Conservation (phyloP, 2,329 filamentous ascomycete species). For the Beauveria rudraprayagi region DNA sequence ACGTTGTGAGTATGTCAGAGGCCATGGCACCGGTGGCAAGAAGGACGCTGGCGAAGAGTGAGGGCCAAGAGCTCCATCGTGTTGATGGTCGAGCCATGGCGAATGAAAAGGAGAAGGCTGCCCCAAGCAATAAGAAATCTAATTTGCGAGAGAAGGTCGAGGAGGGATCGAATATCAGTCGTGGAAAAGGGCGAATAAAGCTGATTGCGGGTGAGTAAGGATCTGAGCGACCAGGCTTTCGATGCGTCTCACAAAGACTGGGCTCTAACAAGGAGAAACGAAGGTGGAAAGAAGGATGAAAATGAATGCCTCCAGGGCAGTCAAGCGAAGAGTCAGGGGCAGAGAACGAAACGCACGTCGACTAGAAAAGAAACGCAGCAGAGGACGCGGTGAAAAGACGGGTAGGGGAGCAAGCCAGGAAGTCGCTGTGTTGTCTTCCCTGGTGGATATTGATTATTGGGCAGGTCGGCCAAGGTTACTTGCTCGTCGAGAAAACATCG, state of each 20-base stretch:
- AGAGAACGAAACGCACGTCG: neutral
- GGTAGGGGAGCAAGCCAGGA: conserved; percentile 2
- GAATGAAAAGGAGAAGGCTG: neutral
- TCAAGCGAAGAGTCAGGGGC: conserved; percentile 4
- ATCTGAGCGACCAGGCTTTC: conserved; percentile 12
- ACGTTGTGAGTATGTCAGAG: conserved; percentile 67
- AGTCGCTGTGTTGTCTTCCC: neutral
- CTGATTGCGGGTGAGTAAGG: neutral
- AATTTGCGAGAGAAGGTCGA: too few species aligned
- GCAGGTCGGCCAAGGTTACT: neutral
- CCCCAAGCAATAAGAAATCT: too few species aligned
- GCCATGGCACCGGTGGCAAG: conserved; percentile 46
- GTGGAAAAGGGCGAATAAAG: conserved; percentile 1
- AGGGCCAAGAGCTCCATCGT: conserved; percentile 24
- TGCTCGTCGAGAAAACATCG: conserved; percentile 7
- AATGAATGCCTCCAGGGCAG: conserved; percentile 7
- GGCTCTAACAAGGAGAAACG: neutral
- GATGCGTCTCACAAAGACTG: neutral
- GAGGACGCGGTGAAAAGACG: conserved; percentile 1
- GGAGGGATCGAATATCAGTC: neutral
- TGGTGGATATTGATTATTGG: neutral
- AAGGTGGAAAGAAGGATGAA: conserved; percentile 14
- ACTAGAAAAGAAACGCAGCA: conserved; percentile 5
- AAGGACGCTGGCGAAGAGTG: conserved; percentile 26
- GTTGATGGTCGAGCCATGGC: conserved; percentile 26